Conservation (phyloP, 805 yeast species). For the Cyberlindnera maritima region DNA sequence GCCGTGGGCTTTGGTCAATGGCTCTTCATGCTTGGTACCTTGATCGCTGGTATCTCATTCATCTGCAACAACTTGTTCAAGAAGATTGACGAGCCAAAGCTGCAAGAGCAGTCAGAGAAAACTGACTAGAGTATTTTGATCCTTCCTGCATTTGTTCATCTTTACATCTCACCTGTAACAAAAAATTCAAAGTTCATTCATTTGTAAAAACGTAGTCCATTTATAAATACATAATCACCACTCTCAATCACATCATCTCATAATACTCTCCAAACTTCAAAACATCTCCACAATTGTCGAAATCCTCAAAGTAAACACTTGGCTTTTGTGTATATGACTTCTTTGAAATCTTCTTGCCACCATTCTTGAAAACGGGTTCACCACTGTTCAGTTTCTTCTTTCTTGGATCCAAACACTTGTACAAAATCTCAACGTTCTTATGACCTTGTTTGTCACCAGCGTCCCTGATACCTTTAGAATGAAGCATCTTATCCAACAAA, state of each 20-base stretch:
- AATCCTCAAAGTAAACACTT: conserved; percentile 25
- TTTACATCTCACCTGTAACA: not conserved
- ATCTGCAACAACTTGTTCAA: conserved; percentile 10
- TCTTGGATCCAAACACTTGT: conserved; percentile 36
- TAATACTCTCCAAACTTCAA: conserved; percentile 14
- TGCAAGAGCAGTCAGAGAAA: not conserved
- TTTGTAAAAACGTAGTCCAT: not conserved
- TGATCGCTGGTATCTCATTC: conserved; percentile 27
- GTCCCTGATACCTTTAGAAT: conserved; percentile 35
- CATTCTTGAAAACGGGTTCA: conserved; percentile 19
- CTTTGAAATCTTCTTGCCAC: conserved; percentile 2
- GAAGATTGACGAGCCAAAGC: conserved; percentile 8
- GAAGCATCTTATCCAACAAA: conserved; percentile 47
- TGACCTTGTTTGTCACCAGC: conserved; percentile 23
- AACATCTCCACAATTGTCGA: conserved; percentile 26
- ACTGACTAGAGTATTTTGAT: too few relatives aligned
- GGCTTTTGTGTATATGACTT: conserved; percentile 18
- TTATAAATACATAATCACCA: too few relatives aligned
- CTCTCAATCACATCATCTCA: conserved; percentile 1
- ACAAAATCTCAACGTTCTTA: conserved; percentile 30
- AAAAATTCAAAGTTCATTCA: not conserved
- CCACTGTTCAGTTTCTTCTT: conserved; percentile 23
- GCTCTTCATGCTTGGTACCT: conserved; percentile 41
- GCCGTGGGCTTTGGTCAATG: conserved; percentile 58
- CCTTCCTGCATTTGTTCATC: too few relatives aligned